Conservation (phyloP, 1,284 basidiomycete species). For the Rhodotorula sp. region DNA sequence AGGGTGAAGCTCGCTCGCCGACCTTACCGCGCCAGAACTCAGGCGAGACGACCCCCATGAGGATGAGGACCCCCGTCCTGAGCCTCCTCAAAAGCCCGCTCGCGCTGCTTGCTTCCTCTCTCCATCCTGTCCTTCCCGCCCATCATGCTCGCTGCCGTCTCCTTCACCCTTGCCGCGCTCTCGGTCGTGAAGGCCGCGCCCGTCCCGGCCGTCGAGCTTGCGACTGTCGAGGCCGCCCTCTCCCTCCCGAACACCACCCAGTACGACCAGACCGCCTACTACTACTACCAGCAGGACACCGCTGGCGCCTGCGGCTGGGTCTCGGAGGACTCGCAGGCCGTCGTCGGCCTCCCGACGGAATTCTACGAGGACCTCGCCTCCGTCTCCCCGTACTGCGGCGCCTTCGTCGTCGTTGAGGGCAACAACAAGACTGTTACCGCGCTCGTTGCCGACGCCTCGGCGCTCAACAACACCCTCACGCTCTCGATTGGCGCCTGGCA, state of each 20-base stretch:
- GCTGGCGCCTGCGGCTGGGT: slow-evolving; percentile 34
- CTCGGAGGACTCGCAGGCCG: slow-evolving; percentile 28
- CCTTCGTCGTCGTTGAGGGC: slow-evolving; percentile 36
- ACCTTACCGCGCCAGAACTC: neutral
- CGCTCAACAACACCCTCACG: slow-evolving; percentile 32
- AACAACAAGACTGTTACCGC: slow-evolving; percentile 34
- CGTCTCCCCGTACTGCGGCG: slow-evolving; percentile 39
- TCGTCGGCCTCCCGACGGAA: slow-evolving; percentile 40
- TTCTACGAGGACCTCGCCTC: slow-evolving; percentile 33
- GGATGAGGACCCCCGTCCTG: neutral
- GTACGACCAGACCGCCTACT: slow-evolving; percentile 18
- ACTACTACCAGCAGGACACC: slow-evolving; percentile 27
- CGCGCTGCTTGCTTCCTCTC: neutral
- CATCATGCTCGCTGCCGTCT: slow-evolving; percentile 28
- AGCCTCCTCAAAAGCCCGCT: neutral
- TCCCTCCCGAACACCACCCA: slow-evolving; percentile 37
- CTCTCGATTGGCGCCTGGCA: slow-evolving; percentile 34
- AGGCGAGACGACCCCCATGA: neutral
- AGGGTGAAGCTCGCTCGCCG: too few species aligned
- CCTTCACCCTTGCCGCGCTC: slow-evolving; percentile 11
- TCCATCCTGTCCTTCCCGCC: neutral
- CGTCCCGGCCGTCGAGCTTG: slow-evolving; percentile 6
- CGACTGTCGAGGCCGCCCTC: slow-evolving; percentile 21
- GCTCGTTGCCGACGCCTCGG: slow-evolving; percentile 37
- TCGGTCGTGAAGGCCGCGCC: slow-evolving; percentile 24